Evolutionary conservation across 2,329 filamentous ascomycete species (phyloP).

Genomic region (Xylariomycetidae sp.): DNA sequence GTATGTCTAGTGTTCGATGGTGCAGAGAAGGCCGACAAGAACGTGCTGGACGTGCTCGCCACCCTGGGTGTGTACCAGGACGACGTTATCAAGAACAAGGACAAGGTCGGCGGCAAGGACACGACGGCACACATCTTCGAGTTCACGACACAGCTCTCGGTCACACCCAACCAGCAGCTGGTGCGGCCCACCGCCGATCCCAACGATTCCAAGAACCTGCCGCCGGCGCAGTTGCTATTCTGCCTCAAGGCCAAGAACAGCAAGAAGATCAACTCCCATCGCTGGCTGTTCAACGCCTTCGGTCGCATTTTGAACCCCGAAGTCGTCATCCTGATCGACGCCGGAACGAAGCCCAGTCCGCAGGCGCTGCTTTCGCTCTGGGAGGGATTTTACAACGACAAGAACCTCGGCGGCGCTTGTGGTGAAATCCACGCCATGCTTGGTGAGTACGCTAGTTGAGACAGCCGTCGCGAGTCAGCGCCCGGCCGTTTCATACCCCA

Average conservation of each 20-base stretch:
- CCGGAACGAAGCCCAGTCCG: constrained; percentile 85
- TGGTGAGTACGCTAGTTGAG: constrained; percentile 30
- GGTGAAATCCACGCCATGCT: constrained; percentile 57
- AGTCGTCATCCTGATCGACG: constrained; percentile 86
- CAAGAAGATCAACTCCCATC: constrained; percentile 98
- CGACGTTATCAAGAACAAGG: constrained; percentile 79
- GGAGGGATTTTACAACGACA: constrained; percentile 98
- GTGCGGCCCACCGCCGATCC: constrained; percentile 81
- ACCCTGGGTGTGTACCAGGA: constrained; percentile 94
- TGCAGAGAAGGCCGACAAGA: constrained; percentile 93
- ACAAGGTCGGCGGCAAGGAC: constrained; percentile 86
- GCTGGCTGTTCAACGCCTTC: constrained; percentile 95
- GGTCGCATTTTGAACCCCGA: constrained; percentile 91
- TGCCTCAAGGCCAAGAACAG: constrained; percentile 95
- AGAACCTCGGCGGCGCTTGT: constrained; percentile 90
- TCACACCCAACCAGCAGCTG: constrained; percentile 87
- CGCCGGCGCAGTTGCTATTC: constrained; percentile 95
- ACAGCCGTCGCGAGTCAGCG: background rate
- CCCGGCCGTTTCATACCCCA: background rate
- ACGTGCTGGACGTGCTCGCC: constrained; percentile 79
- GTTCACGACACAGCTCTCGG: constrained; percentile 91
- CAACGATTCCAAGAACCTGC: constrained; percentile 56
- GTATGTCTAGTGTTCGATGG: constrained; percentile 92
- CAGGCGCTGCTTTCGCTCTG: constrained; percentile 84
- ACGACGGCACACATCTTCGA: constrained; percentile 94